phyloP scores from a whole-genome alignment of 805 yeast genomes.

The Schwanniomyces polymorphus region DNA sequence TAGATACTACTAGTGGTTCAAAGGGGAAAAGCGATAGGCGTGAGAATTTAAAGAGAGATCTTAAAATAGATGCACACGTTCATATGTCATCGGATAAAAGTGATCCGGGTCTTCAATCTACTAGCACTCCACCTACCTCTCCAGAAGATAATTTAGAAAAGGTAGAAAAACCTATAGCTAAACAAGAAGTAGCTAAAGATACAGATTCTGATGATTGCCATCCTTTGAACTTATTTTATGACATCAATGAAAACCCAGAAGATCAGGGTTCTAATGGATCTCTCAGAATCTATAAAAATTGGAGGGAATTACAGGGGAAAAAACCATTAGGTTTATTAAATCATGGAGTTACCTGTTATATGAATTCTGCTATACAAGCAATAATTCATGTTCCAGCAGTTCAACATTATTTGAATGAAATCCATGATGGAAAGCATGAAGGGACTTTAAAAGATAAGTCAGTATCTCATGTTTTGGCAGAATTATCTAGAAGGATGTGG shows the following conservation, averaged over 20 bases:
- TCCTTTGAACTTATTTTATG: constrained; percentile 41
- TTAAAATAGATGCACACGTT: constrained; percentile 16
- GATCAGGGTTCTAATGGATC: constrained; percentile 69
- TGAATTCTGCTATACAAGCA: constrained; percentile 92
- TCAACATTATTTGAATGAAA: constrained; percentile 75
- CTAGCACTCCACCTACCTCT: constrained; percentile 34
- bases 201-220: background rate
- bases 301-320: constrained; percentile 55
- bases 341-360: constrained; percentile 95
- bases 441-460: constrained; percentile 50
- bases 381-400: constrained; percentile 89
- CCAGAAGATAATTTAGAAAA: constrained; percentile 23
- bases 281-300: constrained; percentile 63
- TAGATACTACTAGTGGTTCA: constrained; percentile 4
- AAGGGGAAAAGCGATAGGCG: constrained; percentile 15
- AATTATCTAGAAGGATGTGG: constrained; percentile 71
- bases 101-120: constrained; percentile 20
- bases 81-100: constrained; percentile 3
- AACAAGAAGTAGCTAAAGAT: constrained; percentile 11
- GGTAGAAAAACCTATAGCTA: constrained; percentile 11
- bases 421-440: constrained; percentile 53
- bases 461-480: constrained; percentile 67
- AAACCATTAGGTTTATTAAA: constrained; percentile 79
- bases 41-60: constrained; percentile 14
- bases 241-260: constrained; percentile 52